Conservation (phyloP, 108 stramenopile genomes). For the Chaetoceros muelleri region DNA sequence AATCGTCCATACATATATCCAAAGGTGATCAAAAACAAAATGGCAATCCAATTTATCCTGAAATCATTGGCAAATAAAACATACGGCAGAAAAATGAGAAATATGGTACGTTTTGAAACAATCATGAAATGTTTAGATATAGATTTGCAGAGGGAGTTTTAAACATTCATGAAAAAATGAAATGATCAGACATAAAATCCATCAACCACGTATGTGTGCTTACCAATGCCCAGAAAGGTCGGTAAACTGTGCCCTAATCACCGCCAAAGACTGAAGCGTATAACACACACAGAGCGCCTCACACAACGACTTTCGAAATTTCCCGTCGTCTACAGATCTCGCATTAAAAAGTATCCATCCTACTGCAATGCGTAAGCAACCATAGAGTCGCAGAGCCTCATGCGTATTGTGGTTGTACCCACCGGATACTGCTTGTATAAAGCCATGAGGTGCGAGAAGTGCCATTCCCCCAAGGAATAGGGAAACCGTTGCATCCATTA, state of each 20-base stretch:
- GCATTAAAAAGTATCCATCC: conserved; percentile 78
- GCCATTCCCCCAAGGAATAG: conserved; percentile 45
- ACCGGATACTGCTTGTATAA: conserved; percentile 30
- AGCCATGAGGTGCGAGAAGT: conserved; percentile 59
- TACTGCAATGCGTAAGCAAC: conserved; percentile 65
- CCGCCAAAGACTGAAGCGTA: conserved; percentile 57
- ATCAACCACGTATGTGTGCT: too few relatives aligned
- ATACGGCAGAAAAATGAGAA: too few relatives aligned
- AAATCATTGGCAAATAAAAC: too few relatives aligned
- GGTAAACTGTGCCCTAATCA: conserved; percentile 75
- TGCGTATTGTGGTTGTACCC: conserved; percentile 74
- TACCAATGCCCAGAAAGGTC: conserved; percentile 25
- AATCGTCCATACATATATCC: conserved; percentile 58
- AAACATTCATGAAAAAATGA: too few relatives aligned
- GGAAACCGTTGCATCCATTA: conserved; percentile 52
- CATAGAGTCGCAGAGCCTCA: conserved; percentile 70
- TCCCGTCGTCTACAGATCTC: conserved; percentile 68
- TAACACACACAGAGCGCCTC: conserved; percentile 73
- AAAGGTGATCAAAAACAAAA: conserved; percentile 39
- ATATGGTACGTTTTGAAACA: too few relatives aligned
- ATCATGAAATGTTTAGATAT: too few relatives aligned
- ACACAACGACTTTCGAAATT: conserved; percentile 69
- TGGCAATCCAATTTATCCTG: conserved; percentile 69
- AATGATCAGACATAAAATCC: too few relatives aligned
- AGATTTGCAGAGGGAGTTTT: too few relatives aligned